phyloP scores from a whole-genome alignment of 768 basidiomycete genomes.

The Tulasnella calospora region DNA sequence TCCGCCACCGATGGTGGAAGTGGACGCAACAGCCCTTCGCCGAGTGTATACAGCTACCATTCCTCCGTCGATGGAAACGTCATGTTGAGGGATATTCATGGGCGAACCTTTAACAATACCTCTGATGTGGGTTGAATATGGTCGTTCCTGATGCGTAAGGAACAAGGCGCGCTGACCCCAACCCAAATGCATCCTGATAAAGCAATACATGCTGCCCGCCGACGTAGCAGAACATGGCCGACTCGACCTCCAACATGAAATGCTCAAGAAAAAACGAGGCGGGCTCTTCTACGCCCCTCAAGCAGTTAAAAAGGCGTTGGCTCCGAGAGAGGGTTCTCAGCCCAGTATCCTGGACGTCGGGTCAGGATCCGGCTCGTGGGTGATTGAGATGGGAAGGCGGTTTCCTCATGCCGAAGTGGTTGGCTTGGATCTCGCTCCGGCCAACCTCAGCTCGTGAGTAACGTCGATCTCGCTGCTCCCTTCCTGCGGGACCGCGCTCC shows the following conservation, averaged over 20 bases:
- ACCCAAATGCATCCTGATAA: too few relatives aligned
- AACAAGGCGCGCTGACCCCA: too few relatives aligned
- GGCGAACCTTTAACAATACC: background rate
- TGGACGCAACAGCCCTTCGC: background rate
- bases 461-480: background rate
- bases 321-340: background rate
- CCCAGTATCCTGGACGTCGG: background rate
- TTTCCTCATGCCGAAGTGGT: slow-evolving; percentile 3
- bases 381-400: background rate
- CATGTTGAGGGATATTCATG: background rate
- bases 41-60: background rate
- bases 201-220: background rate
- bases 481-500: background rate
- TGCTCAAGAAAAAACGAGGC: slow-evolving; percentile 34
- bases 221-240: slow-evolving; percentile 35
- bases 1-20: background rate
- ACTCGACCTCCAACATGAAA: slow-evolving; percentile 36
- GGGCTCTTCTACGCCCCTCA: slow-evolving; percentile 33
- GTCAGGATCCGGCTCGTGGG: slow-evolving; percentile 5
- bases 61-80: background rate
- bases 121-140: background rate
- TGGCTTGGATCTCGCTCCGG: slow-evolving; percentile 6
- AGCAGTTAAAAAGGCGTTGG: background rate
- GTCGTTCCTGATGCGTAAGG: too few relatives aligned
- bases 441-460: background rate